A percentile compares a stretch with the other conserved stretches of the same genome.
phyloP scores from a whole-genome alignment of 2,329 filamentous ascomycete species.

The Aspergillus candidus region DNA sequence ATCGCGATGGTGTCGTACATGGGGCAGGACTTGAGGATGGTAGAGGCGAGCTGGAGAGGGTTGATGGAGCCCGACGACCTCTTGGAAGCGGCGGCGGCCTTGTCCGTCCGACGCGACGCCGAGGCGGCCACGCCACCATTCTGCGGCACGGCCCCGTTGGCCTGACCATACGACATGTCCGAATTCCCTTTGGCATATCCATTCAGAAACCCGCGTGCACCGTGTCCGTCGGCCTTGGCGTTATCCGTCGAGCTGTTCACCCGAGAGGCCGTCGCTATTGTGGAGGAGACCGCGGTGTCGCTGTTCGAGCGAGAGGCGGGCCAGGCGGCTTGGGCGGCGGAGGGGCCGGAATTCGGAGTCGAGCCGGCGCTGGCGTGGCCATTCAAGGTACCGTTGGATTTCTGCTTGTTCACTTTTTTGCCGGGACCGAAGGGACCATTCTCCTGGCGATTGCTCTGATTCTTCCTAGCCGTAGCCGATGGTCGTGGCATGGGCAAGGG shows the following conservation, averaged over 20 bases:
- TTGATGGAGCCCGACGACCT: constrained; percentile 51
- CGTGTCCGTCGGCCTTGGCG: constrained; percentile 31
- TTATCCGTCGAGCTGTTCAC: constrained; percentile 24
- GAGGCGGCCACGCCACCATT: constrained; percentile 26
- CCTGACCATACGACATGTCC: constrained; percentile 32
- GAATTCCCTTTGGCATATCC: constrained; percentile 30
- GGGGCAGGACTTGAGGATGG: constrained; percentile 82
- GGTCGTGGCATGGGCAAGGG: constrained; percentile 46
- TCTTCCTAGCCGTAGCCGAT: constrained; percentile 47
- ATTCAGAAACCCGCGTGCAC: constrained; percentile 26
- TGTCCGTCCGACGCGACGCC: constrained; percentile 27
- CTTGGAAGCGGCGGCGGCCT: constrained; percentile 23
- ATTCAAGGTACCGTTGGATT: constrained; percentile 52
- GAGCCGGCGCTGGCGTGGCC: constrained; percentile 43
- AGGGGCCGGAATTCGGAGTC: constrained; percentile 29
- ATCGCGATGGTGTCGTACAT: constrained; percentile 94
- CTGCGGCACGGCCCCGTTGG: constrained; percentile 24
- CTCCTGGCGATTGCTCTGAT: constrained; percentile 72
- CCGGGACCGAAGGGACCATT: constrained; percentile 77
- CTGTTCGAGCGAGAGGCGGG: constrained; percentile 33
- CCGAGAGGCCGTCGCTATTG: constrained; percentile 21
- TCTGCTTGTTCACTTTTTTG: constrained; percentile 59
- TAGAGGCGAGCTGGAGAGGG: constrained; percentile 70
- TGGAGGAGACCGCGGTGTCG: constrained; percentile 28
- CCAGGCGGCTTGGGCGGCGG: constrained; percentile 36